A percentile compares a stretch with the other conserved stretches of the same genome.
These are phyloP conservation scores for Arabidopsis suecica DNA, from an alignment of 345 rosid genomes.

Conservation along the genomic window DNA sequence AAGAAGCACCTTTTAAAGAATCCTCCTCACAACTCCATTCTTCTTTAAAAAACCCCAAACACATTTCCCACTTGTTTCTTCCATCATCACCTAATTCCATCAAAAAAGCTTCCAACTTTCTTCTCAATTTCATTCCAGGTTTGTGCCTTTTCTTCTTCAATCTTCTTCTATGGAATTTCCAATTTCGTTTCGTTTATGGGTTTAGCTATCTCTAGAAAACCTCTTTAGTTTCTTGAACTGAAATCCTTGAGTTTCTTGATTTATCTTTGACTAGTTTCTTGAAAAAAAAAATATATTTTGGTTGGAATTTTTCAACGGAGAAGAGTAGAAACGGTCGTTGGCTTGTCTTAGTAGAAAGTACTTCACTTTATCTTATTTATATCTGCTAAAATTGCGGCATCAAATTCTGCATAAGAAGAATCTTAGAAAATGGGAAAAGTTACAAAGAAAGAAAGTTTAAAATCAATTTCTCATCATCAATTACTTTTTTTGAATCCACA, in stretches of 20 bases:
- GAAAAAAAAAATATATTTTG: not conserved
- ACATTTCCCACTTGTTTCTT: slow-evolving; percentile 40
- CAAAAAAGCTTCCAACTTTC: slow-evolving; percentile 24
- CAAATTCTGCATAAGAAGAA: slow-evolving; percentile 8
- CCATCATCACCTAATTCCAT: slow-evolving; percentile 31
- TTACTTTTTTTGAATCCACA: slow-evolving; percentile 41
- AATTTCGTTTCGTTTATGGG: not conserved
- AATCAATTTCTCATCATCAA: slow-evolving; percentile 5
- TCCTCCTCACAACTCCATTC: slow-evolving; percentile 25
- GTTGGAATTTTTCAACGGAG: slow-evolving; percentile 18
- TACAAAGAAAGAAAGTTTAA: not conserved
- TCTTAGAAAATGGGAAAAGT: slow-evolving; percentile 24
- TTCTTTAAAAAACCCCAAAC: slow-evolving; percentile 33
- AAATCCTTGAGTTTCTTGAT: not conserved
- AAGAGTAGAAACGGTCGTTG: slow-evolving; percentile 18
- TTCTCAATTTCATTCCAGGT: slow-evolving; percentile 34
- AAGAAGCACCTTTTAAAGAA: slow-evolving; percentile 25
- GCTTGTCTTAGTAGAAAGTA: slow-evolving; percentile 35
- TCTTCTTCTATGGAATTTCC: not conserved
- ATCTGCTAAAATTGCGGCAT: slow-evolving; percentile 2
- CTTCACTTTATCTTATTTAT: slow-evolving; percentile 2
- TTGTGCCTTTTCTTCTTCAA: slow-evolving; percentile 12
- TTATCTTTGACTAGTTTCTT: slow-evolving; percentile 27
- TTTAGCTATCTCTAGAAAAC: slow-evolving; percentile 17
- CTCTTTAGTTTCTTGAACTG: not conserved